Evolutionary conservation across 106 monocot genomes (phyloP).

Genomic region (Dendrobium nobile): DNA sequence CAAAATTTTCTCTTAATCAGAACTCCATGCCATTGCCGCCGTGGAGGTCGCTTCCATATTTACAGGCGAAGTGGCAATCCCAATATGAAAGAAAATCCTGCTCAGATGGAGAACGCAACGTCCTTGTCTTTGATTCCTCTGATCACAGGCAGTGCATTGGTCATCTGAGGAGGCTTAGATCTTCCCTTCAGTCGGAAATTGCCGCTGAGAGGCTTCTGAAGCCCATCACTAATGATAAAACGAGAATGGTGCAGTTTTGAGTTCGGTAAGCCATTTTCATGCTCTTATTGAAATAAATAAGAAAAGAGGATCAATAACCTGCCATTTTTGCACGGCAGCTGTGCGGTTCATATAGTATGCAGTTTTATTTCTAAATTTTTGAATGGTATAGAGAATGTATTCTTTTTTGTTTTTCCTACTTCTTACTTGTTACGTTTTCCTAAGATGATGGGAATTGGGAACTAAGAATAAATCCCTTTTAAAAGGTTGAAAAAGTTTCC

Average conservation of each 20-base stretch:
- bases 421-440: neutral
- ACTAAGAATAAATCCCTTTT: too few species aligned
- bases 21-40: slow-evolving; percentile 97
- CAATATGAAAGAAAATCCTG: slow-evolving; percentile 37
- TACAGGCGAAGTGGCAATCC: slow-evolving; percentile 88
- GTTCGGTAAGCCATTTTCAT: too few species aligned
- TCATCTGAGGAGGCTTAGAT: slow-evolving; percentile 62
- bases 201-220: slow-evolving; percentile 56
- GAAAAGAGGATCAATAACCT: neutral
- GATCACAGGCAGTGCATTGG: slow-evolving; percentile 46
- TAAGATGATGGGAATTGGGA: too few species aligned
- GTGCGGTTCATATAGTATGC: neutral
- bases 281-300: too few species aligned
- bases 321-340: neutral
- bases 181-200: slow-evolving; percentile 51
- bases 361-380: neutral
- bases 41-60: slow-evolving; percentile 83
- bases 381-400: neutral
- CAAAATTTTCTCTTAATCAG: slow-evolving; percentile 75
- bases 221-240: slow-evolving; percentile 43
- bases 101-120: slow-evolving; percentile 1
- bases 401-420: neutral
- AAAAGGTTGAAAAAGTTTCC: too few species aligned
- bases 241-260: slow-evolving; percentile 9
- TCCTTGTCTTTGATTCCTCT: neutral